These are phyloP conservation scores for Arachnomyces sp. DNA, from an alignment of 2,329 filamentous ascomycete genomes.

Conservation along the genomic window DNA sequence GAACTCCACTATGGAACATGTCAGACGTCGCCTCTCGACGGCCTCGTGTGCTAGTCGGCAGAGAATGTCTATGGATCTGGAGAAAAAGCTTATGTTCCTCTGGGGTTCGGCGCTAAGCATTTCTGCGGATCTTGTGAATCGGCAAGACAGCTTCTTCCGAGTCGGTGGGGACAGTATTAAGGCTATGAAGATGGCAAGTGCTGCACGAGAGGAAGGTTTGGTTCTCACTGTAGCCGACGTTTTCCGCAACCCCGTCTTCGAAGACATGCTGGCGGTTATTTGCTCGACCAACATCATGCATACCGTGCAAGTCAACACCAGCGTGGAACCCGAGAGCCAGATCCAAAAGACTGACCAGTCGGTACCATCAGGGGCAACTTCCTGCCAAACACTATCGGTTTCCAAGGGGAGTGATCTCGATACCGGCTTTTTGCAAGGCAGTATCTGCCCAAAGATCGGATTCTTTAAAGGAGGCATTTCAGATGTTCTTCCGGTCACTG, in stretches of 20 bases:
- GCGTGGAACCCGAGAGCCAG: constrained; percentile 4
- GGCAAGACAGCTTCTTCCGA: constrained; percentile 37
- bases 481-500: constrained; percentile 48
- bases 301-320: not conserved
- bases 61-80: constrained; percentile 20
- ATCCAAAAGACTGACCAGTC: constrained; percentile 6
- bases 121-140: constrained; percentile 24
- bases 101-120: constrained; percentile 32
- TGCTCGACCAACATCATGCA: constrained; percentile 8
- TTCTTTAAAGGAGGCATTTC: constrained; percentile 41
- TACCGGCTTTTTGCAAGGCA: constrained; percentile 32
- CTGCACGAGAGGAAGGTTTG: constrained; percentile 32
- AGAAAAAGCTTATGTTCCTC: constrained; percentile 30
- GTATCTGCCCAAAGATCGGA: constrained; percentile 40
- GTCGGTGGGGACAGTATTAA: constrained; percentile 35
- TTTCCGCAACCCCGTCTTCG: constrained; percentile 35
- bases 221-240: constrained; percentile 37
- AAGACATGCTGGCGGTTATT: constrained; percentile 29
- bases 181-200: constrained; percentile 36
- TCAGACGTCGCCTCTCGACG: too few species aligned
- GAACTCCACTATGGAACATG: too few species aligned
- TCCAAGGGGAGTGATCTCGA: constrained; percentile 17
- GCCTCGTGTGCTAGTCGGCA: constrained; percentile 13
- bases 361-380: constrained; percentile 12
- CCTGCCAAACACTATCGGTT: constrained; percentile 7